Percentiles rank a stretch among this genome's conserved stretches.
These are phyloP conservation scores for Globisporangium canariense DNA, from an alignment of 352 stramenopile species.

Conservation along the genomic window DNA sequence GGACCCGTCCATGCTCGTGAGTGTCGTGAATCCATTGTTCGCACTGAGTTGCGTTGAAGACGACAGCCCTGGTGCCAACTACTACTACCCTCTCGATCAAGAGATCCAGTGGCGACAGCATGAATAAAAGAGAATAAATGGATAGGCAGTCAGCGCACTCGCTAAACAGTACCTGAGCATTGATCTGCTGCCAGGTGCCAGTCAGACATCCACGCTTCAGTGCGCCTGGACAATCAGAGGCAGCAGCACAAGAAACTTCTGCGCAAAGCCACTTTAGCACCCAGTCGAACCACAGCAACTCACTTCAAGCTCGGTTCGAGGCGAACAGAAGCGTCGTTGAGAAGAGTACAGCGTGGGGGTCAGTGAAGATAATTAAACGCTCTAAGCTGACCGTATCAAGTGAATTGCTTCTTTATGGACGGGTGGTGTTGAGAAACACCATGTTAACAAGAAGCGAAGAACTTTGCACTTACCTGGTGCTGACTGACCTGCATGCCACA, in stretches of 20 bases:
- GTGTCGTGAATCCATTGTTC: background rate
- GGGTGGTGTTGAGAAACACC: constrained; percentile 12
- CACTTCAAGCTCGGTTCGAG: no score
- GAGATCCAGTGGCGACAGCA: constrained; percentile 1
- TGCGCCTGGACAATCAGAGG: no score
- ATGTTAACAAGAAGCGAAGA: background rate
- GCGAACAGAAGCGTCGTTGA: no score
- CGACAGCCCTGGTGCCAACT: background rate
- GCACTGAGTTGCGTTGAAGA: background rate
- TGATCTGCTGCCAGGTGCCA: no score
- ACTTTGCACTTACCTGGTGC: background rate
- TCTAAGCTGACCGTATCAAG: background rate
- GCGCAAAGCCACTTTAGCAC: no score
- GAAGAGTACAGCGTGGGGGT: no score
- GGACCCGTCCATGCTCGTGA: background rate
- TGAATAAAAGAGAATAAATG: background rate
- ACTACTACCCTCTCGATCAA: constrained; percentile 1
- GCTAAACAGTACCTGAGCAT: no score
- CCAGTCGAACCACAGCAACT: no score
- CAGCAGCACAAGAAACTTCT: no score
- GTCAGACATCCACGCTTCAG: no score
- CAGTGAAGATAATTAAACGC: no score
- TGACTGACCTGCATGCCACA: background rate
- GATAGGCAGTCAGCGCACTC: no score
- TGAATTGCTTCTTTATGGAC: constrained; percentile 5